Conservation (phyloP, 1,284 basidiomycete genomes). For the Prillingera fragicola region DNA sequence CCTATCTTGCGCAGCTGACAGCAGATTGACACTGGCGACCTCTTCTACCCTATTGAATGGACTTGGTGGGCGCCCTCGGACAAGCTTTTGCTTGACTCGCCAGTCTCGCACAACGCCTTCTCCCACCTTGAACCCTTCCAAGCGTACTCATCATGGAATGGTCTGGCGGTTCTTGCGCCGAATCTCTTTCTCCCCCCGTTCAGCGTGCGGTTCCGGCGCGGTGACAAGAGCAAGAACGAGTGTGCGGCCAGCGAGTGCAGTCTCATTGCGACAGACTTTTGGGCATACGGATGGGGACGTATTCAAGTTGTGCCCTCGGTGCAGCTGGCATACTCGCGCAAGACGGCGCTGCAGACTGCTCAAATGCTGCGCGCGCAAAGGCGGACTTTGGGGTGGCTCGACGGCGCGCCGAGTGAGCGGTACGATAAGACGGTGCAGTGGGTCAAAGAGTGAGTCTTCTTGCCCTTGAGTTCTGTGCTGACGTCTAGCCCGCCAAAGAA, state of each 20-base stretch:
- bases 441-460: conserved; percentile 23
- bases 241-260: conserved; percentile 46
- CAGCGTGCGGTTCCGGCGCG: conserved; percentile 41
- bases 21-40: conserved; percentile 43
- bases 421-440: conserved; percentile 23
- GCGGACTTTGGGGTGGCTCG: conserved; percentile 31
- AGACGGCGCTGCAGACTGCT: conserved; percentile 32
- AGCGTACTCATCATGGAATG: conserved; percentile 47
- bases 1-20: neutral
- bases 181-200: conserved; percentile 35
- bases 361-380: conserved; percentile 24
- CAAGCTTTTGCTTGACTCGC: conserved; percentile 38
- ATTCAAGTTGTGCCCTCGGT: conserved; percentile 47
- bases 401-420: conserved; percentile 33
- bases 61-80: conserved; percentile 42
- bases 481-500: conserved; percentile 38
- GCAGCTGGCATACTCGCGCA: conserved; percentile 44
- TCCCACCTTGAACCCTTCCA: conserved; percentile 42
- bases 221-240: conserved; percentile 27
- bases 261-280: conserved; percentile 43
- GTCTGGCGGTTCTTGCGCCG: conserved; percentile 37
- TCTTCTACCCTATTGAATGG: conserved; percentile 46
- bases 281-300: conserved; percentile 38
- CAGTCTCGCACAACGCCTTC: conserved; percentile 22
- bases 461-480: neutral